phyloP scores from a whole-genome alignment of 2,329 filamentous ascomycete species.

The Lachnellula arida region DNA sequence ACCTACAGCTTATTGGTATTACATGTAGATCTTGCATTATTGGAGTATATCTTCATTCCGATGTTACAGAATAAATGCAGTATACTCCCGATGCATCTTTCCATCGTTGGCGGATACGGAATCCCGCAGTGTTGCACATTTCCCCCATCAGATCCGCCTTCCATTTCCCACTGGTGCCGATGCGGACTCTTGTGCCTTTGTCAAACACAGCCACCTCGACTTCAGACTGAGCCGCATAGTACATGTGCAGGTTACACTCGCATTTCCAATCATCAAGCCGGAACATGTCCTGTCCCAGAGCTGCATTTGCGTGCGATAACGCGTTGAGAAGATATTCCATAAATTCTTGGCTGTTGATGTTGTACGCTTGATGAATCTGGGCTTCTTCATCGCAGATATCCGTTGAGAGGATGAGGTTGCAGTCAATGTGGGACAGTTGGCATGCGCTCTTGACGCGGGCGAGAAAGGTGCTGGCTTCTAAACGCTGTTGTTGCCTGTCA shows the following conservation, averaged over 20 bases:
- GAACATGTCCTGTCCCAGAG: neutral
- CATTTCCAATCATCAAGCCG: neutral
- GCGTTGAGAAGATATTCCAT: neutral
- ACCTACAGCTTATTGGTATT: too few relatives aligned
- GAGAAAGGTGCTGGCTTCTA: neutral
- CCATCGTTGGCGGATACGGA: neutral
- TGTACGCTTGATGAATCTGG: neutral
- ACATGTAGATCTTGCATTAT: too few relatives aligned
- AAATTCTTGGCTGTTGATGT: neutral
- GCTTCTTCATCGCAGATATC: neutral
- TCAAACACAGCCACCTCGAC: neutral
- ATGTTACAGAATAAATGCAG: neutral
- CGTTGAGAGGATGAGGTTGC: neutral
- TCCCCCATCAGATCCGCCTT: neutral
- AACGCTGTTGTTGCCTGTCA: neutral
- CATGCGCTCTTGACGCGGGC: neutral
- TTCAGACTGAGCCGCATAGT: neutral
- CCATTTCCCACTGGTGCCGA: neutral
- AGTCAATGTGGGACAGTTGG: neutral
- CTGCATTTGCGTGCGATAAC: neutral
- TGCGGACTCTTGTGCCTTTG: neutral
- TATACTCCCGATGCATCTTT: neutral
- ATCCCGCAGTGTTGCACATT: neutral
- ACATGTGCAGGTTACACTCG: neutral
- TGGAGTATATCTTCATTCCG: neutral